These are phyloP conservation scores for Fusarium falciforme DNA, from an alignment of 2,329 filamentous ascomycete genomes.

Conservation along the genomic window DNA sequence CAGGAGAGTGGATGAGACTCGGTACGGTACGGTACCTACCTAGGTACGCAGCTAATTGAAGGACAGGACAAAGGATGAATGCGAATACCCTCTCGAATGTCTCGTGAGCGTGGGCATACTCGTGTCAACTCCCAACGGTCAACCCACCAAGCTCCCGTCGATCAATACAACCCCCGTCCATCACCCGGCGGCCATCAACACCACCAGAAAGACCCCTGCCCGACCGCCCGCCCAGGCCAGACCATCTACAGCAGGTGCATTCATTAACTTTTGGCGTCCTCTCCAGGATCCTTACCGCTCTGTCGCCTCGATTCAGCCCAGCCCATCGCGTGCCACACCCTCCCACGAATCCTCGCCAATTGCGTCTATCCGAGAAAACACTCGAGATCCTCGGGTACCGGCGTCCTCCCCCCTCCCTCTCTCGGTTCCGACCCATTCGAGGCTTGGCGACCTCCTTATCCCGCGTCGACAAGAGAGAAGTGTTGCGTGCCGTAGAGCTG, in stretches of 20 bases:
- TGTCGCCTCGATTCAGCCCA: slow-evolving; percentile 26
- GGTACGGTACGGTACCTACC: not conserved
- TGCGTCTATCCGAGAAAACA: not conserved
- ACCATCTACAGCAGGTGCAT: slow-evolving; percentile 35
- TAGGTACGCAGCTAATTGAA: not conserved
- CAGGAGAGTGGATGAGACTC: not conserved
- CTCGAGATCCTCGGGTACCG: slow-evolving; percentile 11
- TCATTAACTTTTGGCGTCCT: slow-evolving; percentile 20
- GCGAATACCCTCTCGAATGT: not conserved
- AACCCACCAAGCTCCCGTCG: not conserved
- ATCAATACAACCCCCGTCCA: slow-evolving; percentile 8
- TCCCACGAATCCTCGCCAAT: not conserved
- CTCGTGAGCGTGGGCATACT: not conserved
- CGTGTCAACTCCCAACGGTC: not conserved
- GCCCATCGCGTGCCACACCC: not conserved
- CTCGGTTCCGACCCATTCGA: slow-evolving; percentile 14
- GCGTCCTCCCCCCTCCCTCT: slow-evolving; percentile 14
- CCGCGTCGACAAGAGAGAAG: not conserved
- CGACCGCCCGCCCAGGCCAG: slow-evolving; percentile 13
- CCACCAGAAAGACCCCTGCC: slow-evolving; percentile 27
- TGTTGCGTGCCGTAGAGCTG: not conserved
- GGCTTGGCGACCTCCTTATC: not conserved
- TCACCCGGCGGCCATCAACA: not conserved
- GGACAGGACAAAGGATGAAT: not conserved
- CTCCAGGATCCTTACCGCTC: slow-evolving; percentile 14